Evolutionary conservation across 768 basidiomycete genomes (phyloP).

Genomic region (Amanita rubescens): DNA sequence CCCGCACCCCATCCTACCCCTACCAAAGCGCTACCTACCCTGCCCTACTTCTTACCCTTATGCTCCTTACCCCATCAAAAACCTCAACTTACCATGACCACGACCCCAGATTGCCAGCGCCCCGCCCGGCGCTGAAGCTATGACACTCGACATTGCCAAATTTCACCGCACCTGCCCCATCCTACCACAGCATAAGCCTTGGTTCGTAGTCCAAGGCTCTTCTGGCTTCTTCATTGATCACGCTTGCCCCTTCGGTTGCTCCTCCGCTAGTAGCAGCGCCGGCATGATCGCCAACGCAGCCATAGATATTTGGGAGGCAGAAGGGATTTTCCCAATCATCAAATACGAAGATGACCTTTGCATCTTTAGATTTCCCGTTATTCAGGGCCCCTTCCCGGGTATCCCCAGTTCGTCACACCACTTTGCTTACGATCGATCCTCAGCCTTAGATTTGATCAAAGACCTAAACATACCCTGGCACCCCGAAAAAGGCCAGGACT

Average conservation of each 20-base stretch:
- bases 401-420: too few relatives aligned
- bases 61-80: not conserved
- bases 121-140: constrained; percentile 23
- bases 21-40: too few relatives aligned
- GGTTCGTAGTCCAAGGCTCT: constrained; percentile 22
- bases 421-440: too few relatives aligned
- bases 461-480: constrained; percentile 24
- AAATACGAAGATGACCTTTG: constrained; percentile 22
- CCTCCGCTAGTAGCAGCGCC: constrained; percentile 23
- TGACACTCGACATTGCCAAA: constrained; percentile 15
- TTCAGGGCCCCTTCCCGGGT: too few relatives aligned
- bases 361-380: constrained; percentile 15
- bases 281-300: constrained; percentile 22
- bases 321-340: constrained; percentile 13
- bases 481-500: constrained; percentile 19
- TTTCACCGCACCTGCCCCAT: constrained; percentile 21
- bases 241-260: constrained; percentile 20
- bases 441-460: too few relatives aligned
- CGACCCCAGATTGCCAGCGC: constrained; percentile 20
- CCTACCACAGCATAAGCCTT: constrained; percentile 23
- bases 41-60: too few relatives aligned
- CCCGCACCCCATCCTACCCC: too few relatives aligned
- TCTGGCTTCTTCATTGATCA: constrained; percentile 26
- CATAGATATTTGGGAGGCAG: constrained; percentile 20
- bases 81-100: not conserved